Percentiles rank a stretch among this genome's conserved stretches.
phyloP scores from a whole-genome alignment of 129 eudicot species.

The Ambrosia artemisiifolia region DNA sequence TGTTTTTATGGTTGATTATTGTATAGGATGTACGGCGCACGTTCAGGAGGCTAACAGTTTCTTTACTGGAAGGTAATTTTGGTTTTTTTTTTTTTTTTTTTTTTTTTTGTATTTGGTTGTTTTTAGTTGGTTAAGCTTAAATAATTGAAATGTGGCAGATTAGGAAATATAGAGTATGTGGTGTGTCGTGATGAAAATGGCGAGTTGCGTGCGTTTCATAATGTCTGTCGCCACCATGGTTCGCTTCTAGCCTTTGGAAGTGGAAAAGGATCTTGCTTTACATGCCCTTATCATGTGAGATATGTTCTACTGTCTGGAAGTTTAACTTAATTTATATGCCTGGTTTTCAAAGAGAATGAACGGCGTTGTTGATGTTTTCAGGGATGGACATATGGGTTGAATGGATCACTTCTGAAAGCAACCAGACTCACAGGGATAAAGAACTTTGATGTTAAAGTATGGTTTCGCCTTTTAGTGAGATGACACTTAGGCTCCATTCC shows the following conservation, averaged over 20 bases:
- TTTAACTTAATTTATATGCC: too few relatives aligned
- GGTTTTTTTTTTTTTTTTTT: too few relatives aligned
- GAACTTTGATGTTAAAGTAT: constrained; percentile 75
- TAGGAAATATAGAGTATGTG: constrained; percentile 79
- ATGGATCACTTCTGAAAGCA: constrained; percentile 77
- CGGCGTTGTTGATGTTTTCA: constrained; percentile 20
- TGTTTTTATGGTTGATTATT: constrained; percentile 18
- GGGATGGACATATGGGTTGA: constrained; percentile 96
- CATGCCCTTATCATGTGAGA: constrained; percentile 99
- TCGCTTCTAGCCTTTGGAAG: constrained; percentile 77
- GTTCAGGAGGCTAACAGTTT: constrained; percentile 58
- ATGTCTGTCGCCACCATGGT: constrained; percentile 97
- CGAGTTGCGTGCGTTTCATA: constrained; percentile 70
- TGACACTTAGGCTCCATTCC: not conserved
- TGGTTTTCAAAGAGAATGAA: not conserved
- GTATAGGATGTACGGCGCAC: constrained; percentile 68
- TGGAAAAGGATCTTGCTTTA: constrained; percentile 78
- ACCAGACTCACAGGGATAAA: constrained; percentile 74
- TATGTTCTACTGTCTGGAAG: not conserved
- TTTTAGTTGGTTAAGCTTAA: constrained; percentile 18
- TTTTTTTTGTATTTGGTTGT: not conserved
- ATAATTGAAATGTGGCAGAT: constrained; percentile 38
- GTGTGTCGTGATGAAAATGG: constrained; percentile 76
- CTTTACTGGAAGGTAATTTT: constrained; percentile 85
- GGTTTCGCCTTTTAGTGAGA: too few relatives aligned